Evolutionary conservation across 1,284 basidiomycete genomes (phyloP), one percentile per base, ranked within the genome.

Genomic region (Fomitopsis palustris): DNA sequence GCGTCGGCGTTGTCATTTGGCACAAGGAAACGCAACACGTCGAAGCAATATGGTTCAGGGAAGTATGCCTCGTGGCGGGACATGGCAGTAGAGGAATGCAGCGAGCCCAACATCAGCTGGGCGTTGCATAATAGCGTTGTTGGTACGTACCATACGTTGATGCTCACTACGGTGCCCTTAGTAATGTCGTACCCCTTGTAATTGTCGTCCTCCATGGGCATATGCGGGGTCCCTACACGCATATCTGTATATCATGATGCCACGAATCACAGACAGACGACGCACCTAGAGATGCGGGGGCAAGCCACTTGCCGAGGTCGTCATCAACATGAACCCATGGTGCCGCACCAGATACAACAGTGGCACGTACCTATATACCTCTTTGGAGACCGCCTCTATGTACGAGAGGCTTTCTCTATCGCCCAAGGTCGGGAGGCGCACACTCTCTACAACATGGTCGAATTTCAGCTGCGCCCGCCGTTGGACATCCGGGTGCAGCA

Each of bases 331-430:
- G 29, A 31, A 33, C 12, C 31, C 31, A 12, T 1, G 9, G 14
- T 6, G 21, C 1, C 9, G 39, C 39, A 42, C 17, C 6, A 6
- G 39, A 42, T 21, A 16, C 39, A n/a, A 42, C 21, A 7, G n/a
- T n/a, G 6, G 39, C 14, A 16, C 16, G 29, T 21, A 73, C 33
- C 71, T 58, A 41, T 71, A 52, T 1, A 68, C 60, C 59, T 78
- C 77, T 57, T 72, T 71, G 10, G 74, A 61, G 5, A 74, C 51
- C 0, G 70, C 72, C 10, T 66, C 57, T 17, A 75, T 56, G 57
- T 75, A 76, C 1, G 73, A 70, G 8, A 77, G 61, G 2, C 57
- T 41, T 8, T 60, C 59, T 14, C 64, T 33, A 47, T 77, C 76
- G 5, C 55, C 57, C 37, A 73, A 69, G 4, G 59, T 60, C 0